phyloP scores from a whole-genome alignment of 1,284 basidiomycete species.

The Pulveroboletus sp. region DNA sequence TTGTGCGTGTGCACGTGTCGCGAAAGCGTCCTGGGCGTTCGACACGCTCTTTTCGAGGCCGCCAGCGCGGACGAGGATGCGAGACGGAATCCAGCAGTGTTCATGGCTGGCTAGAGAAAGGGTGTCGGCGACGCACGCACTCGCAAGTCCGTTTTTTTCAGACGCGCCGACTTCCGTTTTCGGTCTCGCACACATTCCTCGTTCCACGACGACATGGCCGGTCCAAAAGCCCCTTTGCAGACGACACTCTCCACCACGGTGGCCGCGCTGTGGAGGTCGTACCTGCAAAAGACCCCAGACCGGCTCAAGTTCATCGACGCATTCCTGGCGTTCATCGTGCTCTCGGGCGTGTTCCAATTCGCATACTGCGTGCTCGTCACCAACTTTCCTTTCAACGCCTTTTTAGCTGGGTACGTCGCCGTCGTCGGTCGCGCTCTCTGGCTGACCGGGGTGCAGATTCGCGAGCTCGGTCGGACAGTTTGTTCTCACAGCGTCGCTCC shows the following conservation, averaged over 20 bases:
- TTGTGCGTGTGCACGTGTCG: slow-evolving; percentile 58
- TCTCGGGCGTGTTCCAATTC: slow-evolving; percentile 91
- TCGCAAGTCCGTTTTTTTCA: slow-evolving; percentile 17
- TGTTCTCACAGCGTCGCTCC: slow-evolving; percentile 88
- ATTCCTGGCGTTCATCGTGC: slow-evolving; percentile 90
- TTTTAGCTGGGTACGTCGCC: slow-evolving; percentile 84
- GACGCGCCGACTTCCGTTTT: slow-evolving; percentile 20
- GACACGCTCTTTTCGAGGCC: slow-evolving; percentile 11
- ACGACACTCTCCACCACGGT: slow-evolving; percentile 46
- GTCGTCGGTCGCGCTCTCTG: background rate
- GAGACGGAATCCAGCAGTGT: slow-evolving; percentile 27
- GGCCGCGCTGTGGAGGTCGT: slow-evolving; percentile 73
- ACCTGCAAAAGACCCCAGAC: slow-evolving; percentile 75
- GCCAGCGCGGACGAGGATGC: slow-evolving; percentile 24
- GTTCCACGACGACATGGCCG: slow-evolving; percentile 26
- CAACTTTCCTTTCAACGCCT: slow-evolving; percentile 96
- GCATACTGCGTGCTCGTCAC: slow-evolving; percentile 89
- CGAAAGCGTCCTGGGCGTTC: slow-evolving; percentile 15
- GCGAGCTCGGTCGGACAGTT: slow-evolving; percentile 95
- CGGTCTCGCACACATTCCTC: slow-evolving; percentile 22
- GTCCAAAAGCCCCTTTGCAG: slow-evolving; percentile 40
- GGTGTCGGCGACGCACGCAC: too few species aligned
- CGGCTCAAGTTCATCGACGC: slow-evolving; percentile 92
- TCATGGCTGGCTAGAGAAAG: slow-evolving; percentile 31
- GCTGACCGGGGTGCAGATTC: slow-evolving; percentile 61